Percentiles rank a stretch among this genome's conserved stretches.
phyloP scores from a whole-genome alignment of 805 yeast genomes.

The Saccharomycopsis fermentans region DNA sequence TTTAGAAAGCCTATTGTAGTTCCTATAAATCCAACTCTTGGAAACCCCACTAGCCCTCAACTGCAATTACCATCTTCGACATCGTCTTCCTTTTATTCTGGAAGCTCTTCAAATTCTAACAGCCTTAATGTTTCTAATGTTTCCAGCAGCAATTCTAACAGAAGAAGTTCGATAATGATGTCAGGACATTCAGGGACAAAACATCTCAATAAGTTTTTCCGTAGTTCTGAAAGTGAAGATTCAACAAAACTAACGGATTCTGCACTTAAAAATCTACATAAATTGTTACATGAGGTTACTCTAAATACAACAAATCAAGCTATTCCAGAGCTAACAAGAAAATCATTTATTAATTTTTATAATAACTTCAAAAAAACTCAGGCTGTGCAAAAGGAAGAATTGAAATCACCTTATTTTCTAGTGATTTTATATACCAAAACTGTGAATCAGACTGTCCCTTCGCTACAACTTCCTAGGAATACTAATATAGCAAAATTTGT shows the following conservation, averaged over 20 bases:
- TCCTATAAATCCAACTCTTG: background rate
- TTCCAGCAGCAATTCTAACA: background rate
- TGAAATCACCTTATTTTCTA: background rate
- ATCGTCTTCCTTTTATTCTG: background rate
- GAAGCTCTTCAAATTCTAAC: constrained; percentile 21
- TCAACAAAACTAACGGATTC: background rate
- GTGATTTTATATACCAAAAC: background rate
- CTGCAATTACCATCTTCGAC: constrained; percentile 1
- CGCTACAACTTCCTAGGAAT: background rate
- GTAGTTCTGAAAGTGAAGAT: background rate
- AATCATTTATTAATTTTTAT: background rate
- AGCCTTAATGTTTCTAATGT: background rate
- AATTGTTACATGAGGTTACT: background rate
- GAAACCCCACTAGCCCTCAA: background rate
- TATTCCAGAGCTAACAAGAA: background rate
- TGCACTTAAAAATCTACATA: background rate
- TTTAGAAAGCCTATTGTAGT: constrained; percentile 32
- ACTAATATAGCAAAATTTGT: background rate
- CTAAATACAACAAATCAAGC: background rate
- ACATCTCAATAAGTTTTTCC: constrained; percentile 21
- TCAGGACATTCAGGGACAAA: constrained; percentile 22
- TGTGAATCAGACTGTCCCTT: background rate
- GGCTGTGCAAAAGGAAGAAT: background rate
- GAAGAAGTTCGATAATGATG: constrained; percentile 20
- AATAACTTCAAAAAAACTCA: constrained; percentile 5